Conservation (phyloP, 202 grass and related monocot species). For the Zizania palustris region DNA sequence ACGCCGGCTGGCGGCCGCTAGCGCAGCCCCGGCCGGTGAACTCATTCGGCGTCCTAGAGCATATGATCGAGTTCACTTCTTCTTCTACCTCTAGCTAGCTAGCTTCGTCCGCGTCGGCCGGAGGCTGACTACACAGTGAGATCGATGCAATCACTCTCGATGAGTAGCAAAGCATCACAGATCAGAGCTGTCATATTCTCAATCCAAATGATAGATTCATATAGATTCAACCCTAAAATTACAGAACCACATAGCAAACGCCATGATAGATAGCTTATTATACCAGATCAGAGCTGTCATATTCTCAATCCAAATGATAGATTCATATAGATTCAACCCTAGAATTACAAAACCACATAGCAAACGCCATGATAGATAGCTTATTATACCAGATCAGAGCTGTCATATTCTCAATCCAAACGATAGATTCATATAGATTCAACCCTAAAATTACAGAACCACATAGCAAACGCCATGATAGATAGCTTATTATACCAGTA, state of each 20-base stretch:
- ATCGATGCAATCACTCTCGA: background rate
- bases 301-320: too few species aligned
- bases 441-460: background rate
- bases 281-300: too few species aligned
- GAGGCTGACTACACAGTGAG: too few species aligned
- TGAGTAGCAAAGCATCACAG: background rate
- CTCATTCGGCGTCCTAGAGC: background rate
- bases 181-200: constrained; percentile 13
- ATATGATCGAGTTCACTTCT: too few species aligned
- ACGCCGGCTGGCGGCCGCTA: too few species aligned
- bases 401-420: constrained; percentile 37
- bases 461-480: constrained; percentile 6
- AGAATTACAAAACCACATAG: too few species aligned
- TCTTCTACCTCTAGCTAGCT: too few species aligned
- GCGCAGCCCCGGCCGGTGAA: background rate
- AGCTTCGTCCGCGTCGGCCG: too few species aligned
- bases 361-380: too few species aligned
- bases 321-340: too few species aligned
- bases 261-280: constrained; percentile 37
- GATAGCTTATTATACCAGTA: constrained; percentile 44
- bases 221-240: background rate
- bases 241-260: background rate
- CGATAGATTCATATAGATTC: background rate
- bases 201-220: constrained; percentile 11
- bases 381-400: too few species aligned